Evolutionary conservation across 2,329 filamentous ascomycete genomes (phyloP), one percentile per base, ranked within the genome.

Genomic region (Diaporthe sp.): DNA sequence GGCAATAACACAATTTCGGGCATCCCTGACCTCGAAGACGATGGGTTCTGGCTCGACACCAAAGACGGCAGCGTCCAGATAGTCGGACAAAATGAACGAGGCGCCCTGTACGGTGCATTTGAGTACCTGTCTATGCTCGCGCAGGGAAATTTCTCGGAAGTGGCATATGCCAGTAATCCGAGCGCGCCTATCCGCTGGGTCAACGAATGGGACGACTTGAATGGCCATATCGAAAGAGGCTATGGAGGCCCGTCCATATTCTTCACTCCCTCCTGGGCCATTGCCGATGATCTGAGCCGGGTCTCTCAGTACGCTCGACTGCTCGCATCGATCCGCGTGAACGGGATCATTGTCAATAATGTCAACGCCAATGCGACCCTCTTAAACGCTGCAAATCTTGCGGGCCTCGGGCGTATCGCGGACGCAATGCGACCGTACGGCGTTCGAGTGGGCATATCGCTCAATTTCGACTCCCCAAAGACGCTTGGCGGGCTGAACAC

Each of bases 131-230:
- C 90, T 1, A 86, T 89, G 80, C 84, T 94, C n/a, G 90, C 88
- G 0, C 91, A 91, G 80, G 89, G 87, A 33, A 88, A 91, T 60
- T 84, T 90, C 74, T 85, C 86, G 0, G 77, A 84, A 1, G 84
- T 87, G 0, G 80, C 86, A 6, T 86, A 87, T 61, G 82, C 86
- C 3, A 87, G 86, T 12, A 92, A 89, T 76, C 91, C 92, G 0
- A 86, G 87, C 73, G 90, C 89, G 0, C 89, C 89, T 0, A 88
- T 94, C 55, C 87, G 92, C 77, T 94, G 92, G 92, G 88, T 90
- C 0, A 94, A 94, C 78, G 89, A 94, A 77, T 94, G 92, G 92
- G 92, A 94, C 80, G 94, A 94, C 77, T 84, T 94, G 80, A 88
- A 92, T 74, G 88, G 92, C 17, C 90, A 87, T 54, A 91, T 94